Conservation (phyloP, 2,329 filamentous ascomycete species). For the Sporothrix euskadiensis region DNA sequence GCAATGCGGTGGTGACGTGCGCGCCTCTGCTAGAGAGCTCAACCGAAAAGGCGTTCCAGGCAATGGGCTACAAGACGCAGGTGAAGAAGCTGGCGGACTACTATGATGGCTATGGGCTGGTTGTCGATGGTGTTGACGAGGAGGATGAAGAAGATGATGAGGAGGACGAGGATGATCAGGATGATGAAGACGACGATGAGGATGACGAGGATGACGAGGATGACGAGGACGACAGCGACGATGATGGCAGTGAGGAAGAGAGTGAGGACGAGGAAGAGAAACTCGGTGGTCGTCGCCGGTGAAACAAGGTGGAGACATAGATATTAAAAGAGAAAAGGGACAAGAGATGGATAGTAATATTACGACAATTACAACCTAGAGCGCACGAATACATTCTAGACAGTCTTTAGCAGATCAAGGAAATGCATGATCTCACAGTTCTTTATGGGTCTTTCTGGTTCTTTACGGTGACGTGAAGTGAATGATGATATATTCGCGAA, state of each 20-base stretch:
- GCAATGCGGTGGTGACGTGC: conserved; percentile 87
- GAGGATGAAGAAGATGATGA: conserved; percentile 64
- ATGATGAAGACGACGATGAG: conserved; percentile 55
- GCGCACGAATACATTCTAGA: background rate
- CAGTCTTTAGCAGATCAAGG: background rate
- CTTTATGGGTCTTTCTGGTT: background rate
- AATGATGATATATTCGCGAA: conserved; percentile 8
- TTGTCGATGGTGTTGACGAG: conserved; percentile 61
- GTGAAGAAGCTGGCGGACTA: conserved; percentile 75
- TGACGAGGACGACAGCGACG: conserved; percentile 42
- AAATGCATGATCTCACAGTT: background rate
- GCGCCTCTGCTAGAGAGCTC: conserved; percentile 79
- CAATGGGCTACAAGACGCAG: conserved; percentile 75
- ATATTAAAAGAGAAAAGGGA: background rate
- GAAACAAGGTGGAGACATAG: background rate
- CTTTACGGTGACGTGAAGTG: background rate
- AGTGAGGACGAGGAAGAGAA: conserved; percentile 14
- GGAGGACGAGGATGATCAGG: conserved; percentile 59
- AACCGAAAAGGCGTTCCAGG: conserved; percentile 72
- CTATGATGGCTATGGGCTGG: conserved; percentile 85
- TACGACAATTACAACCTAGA: background rate
- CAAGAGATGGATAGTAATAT: background rate
- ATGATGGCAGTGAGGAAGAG: conserved; percentile 10
- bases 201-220: conserved; percentile 54
- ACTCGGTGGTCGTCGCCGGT: background rate